Conservation (phyloP, 495 filamentous ascomycete genomes). For the Mytilinidion resinicola region DNA sequence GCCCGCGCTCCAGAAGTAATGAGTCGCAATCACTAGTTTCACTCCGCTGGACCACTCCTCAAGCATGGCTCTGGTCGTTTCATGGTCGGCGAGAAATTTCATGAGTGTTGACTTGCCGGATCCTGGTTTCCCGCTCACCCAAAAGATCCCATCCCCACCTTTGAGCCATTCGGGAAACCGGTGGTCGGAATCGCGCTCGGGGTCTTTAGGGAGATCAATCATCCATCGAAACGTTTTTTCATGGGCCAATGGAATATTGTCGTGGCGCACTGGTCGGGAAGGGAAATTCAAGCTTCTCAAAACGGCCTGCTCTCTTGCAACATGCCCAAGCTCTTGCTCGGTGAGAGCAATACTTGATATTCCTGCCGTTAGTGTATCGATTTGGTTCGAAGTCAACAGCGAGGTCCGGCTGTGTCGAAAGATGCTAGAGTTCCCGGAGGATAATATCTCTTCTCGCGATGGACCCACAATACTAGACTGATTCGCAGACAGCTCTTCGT, state of each 20-base stretch:
- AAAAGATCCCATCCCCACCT: conserved; percentile 31
- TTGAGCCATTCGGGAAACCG: conserved; percentile 36
- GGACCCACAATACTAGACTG: no score
- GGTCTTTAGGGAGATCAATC: conserved; percentile 10
- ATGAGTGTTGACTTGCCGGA: conserved; percentile 44
- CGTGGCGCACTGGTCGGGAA: no score
- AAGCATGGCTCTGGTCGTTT: neutral
- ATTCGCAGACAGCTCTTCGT: no score
- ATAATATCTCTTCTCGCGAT: no score
- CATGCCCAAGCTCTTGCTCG: no score
- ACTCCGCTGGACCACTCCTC: neutral
- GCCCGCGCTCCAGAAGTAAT: conserved; percentile 45
- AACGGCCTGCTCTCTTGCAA: no score
- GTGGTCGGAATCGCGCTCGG: conserved; percentile 13
- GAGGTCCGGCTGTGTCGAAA: no score
- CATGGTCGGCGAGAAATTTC: conserved; percentile 33
- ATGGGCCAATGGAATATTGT: conserved; percentile 22
- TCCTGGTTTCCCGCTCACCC: conserved; percentile 41
- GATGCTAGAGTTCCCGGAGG: no score
- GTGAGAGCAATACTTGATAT: no score
- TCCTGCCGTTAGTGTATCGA: no score
- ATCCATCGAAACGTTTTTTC: conserved; percentile 36
- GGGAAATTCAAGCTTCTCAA: no score
- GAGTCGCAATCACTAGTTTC: conserved; percentile 26
- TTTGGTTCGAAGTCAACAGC: no score